Percentiles rank a stretch among this genome's conserved stretches.
Conservation (phyloP, 2,329 filamentous ascomycete genomes). For the Torrubiellomyces zombiae region DNA sequence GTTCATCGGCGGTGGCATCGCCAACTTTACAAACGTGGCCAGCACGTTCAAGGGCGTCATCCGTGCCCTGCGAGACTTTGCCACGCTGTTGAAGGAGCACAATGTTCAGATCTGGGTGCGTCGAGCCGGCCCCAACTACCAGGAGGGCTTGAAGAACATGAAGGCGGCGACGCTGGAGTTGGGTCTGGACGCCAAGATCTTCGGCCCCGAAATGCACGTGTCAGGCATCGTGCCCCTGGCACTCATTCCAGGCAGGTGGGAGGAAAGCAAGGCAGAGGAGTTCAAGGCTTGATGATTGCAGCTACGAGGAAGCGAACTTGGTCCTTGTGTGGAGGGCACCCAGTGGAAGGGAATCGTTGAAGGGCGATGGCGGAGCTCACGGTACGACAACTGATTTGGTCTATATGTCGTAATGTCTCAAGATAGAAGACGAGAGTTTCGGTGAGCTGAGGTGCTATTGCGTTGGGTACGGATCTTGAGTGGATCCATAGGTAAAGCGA, state of each 20-base stretch:
- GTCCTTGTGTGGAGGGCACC: too few relatives aligned
- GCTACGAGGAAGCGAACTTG: too few relatives aligned
- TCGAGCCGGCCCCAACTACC: slow-evolving; percentile 85
- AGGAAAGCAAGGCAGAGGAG: slow-evolving; percentile 43
- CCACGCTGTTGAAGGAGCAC: slow-evolving; percentile 78
- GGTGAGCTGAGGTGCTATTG: too few relatives aligned
- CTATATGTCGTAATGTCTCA: too few relatives aligned
- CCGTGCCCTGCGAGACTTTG: slow-evolving; percentile 79
- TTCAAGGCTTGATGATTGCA: slow-evolving; percentile 37
- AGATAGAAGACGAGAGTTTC: too few relatives aligned
- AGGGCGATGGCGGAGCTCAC: too few relatives aligned
- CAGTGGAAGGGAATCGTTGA: slow-evolving; percentile 1
- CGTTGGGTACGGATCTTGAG: too few relatives aligned
- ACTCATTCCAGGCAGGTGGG: slow-evolving; percentile 49
- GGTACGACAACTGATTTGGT: too few relatives aligned
- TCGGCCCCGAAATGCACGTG: slow-evolving; percentile 79
- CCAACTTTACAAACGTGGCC: slow-evolving; percentile 99
- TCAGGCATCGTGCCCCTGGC: slow-evolving; percentile 92
- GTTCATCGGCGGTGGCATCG: slow-evolving; percentile 99
- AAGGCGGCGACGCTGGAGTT: slow-evolving; percentile 91
- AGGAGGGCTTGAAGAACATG: slow-evolving; percentile 99
- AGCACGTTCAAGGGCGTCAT: slow-evolving; percentile 99
- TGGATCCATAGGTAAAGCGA: too few relatives aligned
- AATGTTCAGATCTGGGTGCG: slow-evolving; percentile 96
- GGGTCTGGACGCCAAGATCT: slow-evolving; percentile 53